A percentile compares a stretch with the other conserved stretches of the same genome.
Conservation (phyloP, 345 rosid species). For the Euclidium syriacum region DNA sequence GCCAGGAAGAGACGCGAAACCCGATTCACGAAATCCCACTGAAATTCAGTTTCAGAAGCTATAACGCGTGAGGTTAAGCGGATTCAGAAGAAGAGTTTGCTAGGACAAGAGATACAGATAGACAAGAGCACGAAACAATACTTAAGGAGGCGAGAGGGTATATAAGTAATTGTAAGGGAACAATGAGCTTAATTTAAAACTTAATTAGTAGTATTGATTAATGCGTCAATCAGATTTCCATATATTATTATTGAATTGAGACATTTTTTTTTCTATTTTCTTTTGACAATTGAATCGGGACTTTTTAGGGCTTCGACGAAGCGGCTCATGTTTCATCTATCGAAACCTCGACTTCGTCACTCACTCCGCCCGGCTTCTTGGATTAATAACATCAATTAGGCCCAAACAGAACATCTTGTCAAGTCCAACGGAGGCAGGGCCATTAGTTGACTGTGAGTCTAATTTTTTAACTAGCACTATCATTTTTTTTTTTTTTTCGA, state of each 20-base stretch:
- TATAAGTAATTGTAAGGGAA: constrained; percentile 19
- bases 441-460: too few relatives aligned
- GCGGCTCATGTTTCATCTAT: background rate
- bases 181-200: constrained; percentile 15
- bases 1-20: background rate
- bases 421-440: too few relatives aligned
- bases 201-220: constrained; percentile 10
- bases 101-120: constrained; percentile 13
- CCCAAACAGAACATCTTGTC: too few relatives aligned
- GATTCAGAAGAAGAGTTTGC: background rate
- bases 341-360: too few relatives aligned
- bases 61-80: background rate
- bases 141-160: constrained; percentile 10
- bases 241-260: background rate
- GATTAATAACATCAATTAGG: too few relatives aligned
- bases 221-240: constrained; percentile 16
- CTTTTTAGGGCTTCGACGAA: constrained; percentile 9
- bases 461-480: too few relatives aligned
- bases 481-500: too few relatives aligned
- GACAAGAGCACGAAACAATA: background rate
- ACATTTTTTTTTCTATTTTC: too few relatives aligned
- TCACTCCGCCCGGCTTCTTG: too few relatives aligned
- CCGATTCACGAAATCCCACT: background rate
- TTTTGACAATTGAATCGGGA: background rate
- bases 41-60: too few relatives aligned